These are phyloP conservation scores for Suillus hirtellus DNA, from an alignment of 768 basidiomycete species.

Conservation along the genomic window DNA sequence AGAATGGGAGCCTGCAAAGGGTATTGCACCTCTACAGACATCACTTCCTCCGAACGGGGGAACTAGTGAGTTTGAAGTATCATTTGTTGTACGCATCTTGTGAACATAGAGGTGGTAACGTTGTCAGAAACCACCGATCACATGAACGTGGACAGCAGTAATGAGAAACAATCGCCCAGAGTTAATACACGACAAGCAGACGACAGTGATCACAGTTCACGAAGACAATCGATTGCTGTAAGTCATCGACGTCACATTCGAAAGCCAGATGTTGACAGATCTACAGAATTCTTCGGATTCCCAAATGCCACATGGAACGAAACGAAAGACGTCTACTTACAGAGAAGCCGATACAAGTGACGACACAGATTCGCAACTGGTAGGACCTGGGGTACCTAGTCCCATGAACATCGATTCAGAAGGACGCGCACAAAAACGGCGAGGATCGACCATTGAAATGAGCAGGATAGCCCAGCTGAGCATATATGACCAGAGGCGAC, in stretches of 20 bases:
- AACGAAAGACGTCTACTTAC: constrained; percentile 83
- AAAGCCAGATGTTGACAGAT: constrained; percentile 9
- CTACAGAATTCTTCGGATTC: constrained; percentile 39
- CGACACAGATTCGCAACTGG: constrained; percentile 66
- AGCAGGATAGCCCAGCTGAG: constrained; percentile 73
- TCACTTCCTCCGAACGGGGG: constrained; percentile 21
- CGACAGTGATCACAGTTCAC: constrained; percentile 68
- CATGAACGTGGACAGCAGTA: constrained; percentile 39
- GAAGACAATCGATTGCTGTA: constrained; percentile 71
- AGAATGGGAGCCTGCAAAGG: constrained; percentile 36
- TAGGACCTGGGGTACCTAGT: constrained; percentile 67
- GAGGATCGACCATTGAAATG: constrained; percentile 82
- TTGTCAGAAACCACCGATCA: constrained; percentile 34
- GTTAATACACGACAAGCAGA: constrained; percentile 40
- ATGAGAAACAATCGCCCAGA: constrained; percentile 30
- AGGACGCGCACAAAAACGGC: constrained; percentile 75
- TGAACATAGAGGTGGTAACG: constrained; percentile 18
- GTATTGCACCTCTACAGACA: constrained; percentile 24
- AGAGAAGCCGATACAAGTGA: constrained; percentile 52
- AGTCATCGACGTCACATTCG: constrained; percentile 29
- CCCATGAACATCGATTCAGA: constrained; percentile 59
- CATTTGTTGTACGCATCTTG: constrained; percentile 16
- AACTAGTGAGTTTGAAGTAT: constrained; percentile 24
- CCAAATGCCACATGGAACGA: constrained; percentile 60
- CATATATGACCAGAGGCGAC: constrained; percentile 71